A percentile compares a stretch with the other conserved stretches of the same genome.
phyloP scores from a whole-genome alignment of 2,329 filamentous ascomycete species.

The Cercospora nicotianae region DNA sequence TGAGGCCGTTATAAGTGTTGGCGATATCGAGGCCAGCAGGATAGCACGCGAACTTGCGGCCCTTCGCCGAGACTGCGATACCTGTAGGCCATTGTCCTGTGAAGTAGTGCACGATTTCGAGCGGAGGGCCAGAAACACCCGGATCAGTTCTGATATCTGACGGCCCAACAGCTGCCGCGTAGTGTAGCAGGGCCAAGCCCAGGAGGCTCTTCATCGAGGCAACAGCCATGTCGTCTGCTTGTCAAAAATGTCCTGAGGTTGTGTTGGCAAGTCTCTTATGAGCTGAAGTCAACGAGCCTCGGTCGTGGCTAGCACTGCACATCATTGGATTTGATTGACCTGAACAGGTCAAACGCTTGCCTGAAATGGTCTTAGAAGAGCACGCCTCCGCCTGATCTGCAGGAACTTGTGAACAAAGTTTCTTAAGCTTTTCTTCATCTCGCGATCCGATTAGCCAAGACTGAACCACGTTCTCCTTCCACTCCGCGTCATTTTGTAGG shows the following conservation, averaged over 20 bases:
- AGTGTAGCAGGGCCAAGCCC: conserved; percentile 8
- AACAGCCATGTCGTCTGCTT: neutral
- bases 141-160: conserved; percentile 24
- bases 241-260: neutral
- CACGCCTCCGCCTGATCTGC: conserved; percentile 4
- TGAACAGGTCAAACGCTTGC: conserved; percentile 1
- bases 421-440: neutral
- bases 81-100: conserved; percentile 52
- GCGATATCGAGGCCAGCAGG: conserved; percentile 37
- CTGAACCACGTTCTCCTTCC: neutral
- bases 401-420: neutral
- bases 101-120: conserved; percentile 44
- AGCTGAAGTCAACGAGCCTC: neutral
- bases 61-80: conserved; percentile 50
- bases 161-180: conserved; percentile 10
- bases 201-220: neutral
- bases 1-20: conserved; percentile 42
- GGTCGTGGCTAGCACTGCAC: neutral
- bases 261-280: neutral
- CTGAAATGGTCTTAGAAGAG: neutral
- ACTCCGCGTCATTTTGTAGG: neutral
- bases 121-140: conserved; percentile 12
- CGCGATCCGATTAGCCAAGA: neutral
- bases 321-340: neutral
- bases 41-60: conserved; percentile 53